These are phyloP conservation scores for Candida patagonica DNA, from an alignment of 805 yeast genomes.

Conservation along the genomic window DNA sequence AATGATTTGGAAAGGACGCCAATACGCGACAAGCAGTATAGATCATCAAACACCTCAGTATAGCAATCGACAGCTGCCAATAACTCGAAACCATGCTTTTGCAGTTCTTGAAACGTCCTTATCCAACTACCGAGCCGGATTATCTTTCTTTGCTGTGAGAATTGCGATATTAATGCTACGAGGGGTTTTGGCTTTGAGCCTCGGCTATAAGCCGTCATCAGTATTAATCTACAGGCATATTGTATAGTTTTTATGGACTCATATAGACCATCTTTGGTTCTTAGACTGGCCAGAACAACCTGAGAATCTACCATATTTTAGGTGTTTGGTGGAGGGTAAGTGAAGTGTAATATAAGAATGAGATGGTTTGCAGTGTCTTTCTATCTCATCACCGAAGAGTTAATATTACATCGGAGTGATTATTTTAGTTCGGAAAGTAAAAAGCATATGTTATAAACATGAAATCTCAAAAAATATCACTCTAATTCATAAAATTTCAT, in stretches of 20 bases:
- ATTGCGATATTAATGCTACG: conserved; percentile 18
- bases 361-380: no score
- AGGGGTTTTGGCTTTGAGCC: conserved; percentile 6
- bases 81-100: conserved; percentile 2
- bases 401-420: no score
- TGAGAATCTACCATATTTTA: not conserved
- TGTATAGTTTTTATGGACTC: conserved; percentile 24
- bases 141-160: conserved; percentile 24
- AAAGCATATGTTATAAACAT: no score
- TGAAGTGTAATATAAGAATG: no score
- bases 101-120: conserved; percentile 8
- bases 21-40: conserved; percentile 21
- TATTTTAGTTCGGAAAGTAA: no score
- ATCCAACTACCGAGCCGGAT: conserved; percentile 26
- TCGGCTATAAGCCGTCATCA: conserved; percentile 4
- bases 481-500: no score
- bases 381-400: no score
- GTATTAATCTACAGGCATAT: conserved; percentile 20
- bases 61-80: conserved; percentile 18
- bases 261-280: conserved; percentile 23
- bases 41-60: conserved; percentile 24
- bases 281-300: conserved; percentile 10
- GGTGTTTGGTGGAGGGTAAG: not conserved
- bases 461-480: no score
- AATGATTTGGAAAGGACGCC: conserved; percentile 17